Conservation (phyloP, 257 asterid species). For the Linderniella brevidens region DNA sequence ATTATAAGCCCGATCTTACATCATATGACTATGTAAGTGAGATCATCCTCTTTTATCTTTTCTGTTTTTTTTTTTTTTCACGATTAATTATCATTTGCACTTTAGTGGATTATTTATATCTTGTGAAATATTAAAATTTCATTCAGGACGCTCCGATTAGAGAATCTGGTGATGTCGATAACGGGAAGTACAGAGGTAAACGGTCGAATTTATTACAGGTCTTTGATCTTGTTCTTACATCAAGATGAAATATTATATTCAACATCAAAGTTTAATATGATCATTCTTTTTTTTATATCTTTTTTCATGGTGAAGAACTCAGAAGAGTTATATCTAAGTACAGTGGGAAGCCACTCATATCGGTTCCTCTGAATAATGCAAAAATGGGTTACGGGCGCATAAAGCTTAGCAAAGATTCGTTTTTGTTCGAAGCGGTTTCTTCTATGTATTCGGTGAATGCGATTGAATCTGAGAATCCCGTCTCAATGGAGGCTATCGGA, state of each 20-base stretch:
- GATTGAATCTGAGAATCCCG: constrained; percentile 50
- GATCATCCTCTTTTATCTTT: no score
- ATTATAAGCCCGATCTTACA: constrained; percentile 80
- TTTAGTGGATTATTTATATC: neutral
- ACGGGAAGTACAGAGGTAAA: constrained; percentile 65
- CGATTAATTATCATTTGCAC: neutral
- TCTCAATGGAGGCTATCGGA: constrained; percentile 74
- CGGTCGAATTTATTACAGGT: no score
- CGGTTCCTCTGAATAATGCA: constrained; percentile 44
- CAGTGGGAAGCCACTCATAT: constrained; percentile 27
- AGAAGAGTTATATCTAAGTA: constrained; percentile 58
- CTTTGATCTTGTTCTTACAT: no score
- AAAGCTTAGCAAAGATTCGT: constrained; percentile 32
- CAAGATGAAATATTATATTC: no score
- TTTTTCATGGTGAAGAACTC: constrained; percentile 48
- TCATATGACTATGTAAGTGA: constrained; percentile 89
- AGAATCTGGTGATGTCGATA: constrained; percentile 89
- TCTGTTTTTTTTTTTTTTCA: no score
- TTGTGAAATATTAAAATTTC: neutral
- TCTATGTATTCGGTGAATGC: constrained; percentile 17
- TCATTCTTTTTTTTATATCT: neutral
- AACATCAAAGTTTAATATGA: no score
- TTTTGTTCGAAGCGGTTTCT: constrained; percentile 34
- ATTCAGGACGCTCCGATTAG: constrained; percentile 87
- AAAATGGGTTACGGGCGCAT: constrained; percentile 58